Base-by-base conservation (phyloP, 2,329 filamentous ascomycete species). In the Calonectria henricotiae region DNA sequence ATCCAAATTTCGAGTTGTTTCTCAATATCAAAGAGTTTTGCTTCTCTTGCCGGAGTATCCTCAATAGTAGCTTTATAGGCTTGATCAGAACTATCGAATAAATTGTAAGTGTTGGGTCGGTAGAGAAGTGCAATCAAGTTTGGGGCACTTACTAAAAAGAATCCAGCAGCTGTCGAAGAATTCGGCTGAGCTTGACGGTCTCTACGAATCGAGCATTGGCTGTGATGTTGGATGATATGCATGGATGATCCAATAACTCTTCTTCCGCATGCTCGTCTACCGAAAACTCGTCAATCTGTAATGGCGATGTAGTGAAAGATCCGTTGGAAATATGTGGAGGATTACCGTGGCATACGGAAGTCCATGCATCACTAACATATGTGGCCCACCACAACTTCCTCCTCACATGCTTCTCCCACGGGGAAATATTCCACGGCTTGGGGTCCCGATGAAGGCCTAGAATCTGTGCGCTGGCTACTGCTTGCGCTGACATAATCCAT, bases 331-430 rank as follows among this genome's bases (percentile, higher is more conserved):
- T 78, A 71, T 82, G 81, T 1, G 82, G 80, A 15, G 82, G 80
- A 62, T 83, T 82, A 1, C 82, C 82, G 71, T 83, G 82, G 58
- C 79, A 81, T 6, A 83, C 75, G 1, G 81, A 80, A 7, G 81
- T 80, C 82, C 82, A 83, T 5, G 76, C 75, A 49, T 83, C 82
- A 13, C 78, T 76, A 5, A 79, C 55, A 43, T 79, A 80, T 0
- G 80, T 80, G 1, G 78, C 79, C 81, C 81, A 83, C 81, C 80
- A 84, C 3, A 84, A 65, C 70, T 81, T 82, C 68, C 73, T 79
- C 20, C 80, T 74, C 20, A 82, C 61, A 51, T 70, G 75, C 67
- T 80, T 80, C 70, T 83, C 82, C 75, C 79, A 81, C 1, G 67
- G 44, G 2, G 78, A 73, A 43, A 83, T 75, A n/a, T 79, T 80